Evolutionary conservation across 345 rosid species (phyloP).

Genomic region (Mangifera indica): DNA sequence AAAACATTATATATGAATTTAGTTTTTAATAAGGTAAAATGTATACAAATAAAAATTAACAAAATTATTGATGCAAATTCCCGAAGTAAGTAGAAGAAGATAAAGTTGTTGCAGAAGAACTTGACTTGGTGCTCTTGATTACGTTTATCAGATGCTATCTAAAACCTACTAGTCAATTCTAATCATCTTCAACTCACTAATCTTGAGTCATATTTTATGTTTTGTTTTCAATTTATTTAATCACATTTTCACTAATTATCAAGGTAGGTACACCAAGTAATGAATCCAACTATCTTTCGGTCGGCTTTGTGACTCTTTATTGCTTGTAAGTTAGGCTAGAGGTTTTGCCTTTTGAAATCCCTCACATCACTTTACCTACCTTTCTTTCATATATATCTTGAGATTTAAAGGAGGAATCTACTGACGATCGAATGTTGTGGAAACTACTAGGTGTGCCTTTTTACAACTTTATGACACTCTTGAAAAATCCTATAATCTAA

Average conservation of each 20-base stretch:
- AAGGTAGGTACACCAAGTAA: too few relatives aligned
- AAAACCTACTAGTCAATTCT: background rate
- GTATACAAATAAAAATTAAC: background rate
- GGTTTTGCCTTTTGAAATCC: conserved; percentile 4
- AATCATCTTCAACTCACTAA: background rate
- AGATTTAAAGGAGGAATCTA: conserved; percentile 19
- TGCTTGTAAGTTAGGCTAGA: background rate
- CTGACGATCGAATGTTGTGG: conserved; percentile 27
- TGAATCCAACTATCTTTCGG: background rate
- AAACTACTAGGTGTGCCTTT: conserved; percentile 16
- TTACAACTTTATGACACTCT: conserved; percentile 7
- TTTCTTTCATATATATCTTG: conserved; percentile 10
- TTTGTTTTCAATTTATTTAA: background rate
- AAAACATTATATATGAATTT: too few relatives aligned
- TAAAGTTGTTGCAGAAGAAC: conserved; percentile 1
- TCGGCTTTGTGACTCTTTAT: conserved; percentile 27
- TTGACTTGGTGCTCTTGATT: conserved; percentile 3
- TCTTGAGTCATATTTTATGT: background rate
- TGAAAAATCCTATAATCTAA: background rate
- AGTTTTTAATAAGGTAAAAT: too few relatives aligned
- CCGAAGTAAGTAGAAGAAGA: background rate
- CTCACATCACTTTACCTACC: conserved; percentile 14
- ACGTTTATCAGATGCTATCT: background rate
- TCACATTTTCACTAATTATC: background rate
- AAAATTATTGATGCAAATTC: background rate